Evolutionary conservation across 1,139 yeast species (phyloP).

Genomic region (Spathaspora sp.): DNA sequence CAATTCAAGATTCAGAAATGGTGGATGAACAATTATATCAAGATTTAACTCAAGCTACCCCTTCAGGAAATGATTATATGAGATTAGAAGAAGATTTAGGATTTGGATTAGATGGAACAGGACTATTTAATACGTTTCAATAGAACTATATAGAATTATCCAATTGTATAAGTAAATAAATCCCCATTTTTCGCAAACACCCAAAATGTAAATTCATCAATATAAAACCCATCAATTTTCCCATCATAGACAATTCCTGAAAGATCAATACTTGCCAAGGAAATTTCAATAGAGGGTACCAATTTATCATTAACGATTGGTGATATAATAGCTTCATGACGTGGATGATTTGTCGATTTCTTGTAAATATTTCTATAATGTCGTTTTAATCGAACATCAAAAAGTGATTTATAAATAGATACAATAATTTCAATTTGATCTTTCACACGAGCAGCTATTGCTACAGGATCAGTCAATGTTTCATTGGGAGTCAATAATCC

Average conservation of each 20-base stretch:
- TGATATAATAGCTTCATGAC: conserved; percentile 29
- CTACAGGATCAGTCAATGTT: conserved; percentile 2
- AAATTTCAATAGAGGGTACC: conserved; percentile 43
- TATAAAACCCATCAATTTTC: conserved; percentile 42
- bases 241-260: conserved; percentile 38
- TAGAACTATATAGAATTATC: not conserved
- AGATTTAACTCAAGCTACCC: conserved; percentile 8
- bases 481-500: conserved; percentile 10
- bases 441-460: conserved; percentile 6
- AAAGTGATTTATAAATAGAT: conserved; percentile 36
- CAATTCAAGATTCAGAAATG: conserved; percentile 1
- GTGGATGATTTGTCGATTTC: conserved; percentile 10
- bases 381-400: conserved; percentile 34
- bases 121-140: conserved; percentile 9
- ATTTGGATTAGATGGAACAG: conserved; percentile 45
- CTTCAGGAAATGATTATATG: conserved; percentile 28
- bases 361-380: conserved; percentile 19
- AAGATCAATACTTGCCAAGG: conserved; percentile 35
- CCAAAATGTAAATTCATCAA: conserved; percentile 46
- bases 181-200: conserved; percentile 55
- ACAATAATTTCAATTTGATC: conserved; percentile 25
- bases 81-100: conserved; percentile 48
- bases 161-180: conserved; percentile 33
- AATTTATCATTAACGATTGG: conserved; percentile 40
- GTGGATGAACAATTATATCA: conserved; percentile 7